phyloP scores from a whole-genome alignment of 345 rosid species.

The Chamaenerion angustifolium region DNA sequence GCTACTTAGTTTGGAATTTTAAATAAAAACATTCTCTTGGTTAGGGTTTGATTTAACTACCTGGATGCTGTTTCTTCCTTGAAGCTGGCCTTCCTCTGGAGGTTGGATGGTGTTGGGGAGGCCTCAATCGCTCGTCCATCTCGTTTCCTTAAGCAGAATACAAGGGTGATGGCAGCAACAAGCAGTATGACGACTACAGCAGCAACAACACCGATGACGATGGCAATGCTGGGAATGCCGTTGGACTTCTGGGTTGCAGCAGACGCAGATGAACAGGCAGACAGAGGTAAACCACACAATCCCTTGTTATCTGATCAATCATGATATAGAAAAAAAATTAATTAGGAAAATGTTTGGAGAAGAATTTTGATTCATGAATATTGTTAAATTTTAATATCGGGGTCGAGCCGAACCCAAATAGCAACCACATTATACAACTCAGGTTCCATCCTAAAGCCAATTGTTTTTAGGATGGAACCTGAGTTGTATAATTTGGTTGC shows the following conservation, averaged over 20 bases:
- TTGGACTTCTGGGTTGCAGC: neutral
- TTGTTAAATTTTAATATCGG: too few species aligned
- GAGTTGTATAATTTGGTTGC: too few species aligned
- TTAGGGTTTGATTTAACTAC: too few species aligned
- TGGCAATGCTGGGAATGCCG: neutral
- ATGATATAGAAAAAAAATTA: too few species aligned
- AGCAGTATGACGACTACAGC: constrained; percentile 13
- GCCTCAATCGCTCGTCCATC: constrained; percentile 21
- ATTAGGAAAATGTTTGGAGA: too few species aligned
- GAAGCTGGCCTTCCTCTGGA: constrained; percentile 25
- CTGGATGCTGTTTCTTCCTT: constrained; percentile 11
- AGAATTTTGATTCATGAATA: too few species aligned
- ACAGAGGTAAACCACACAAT: constrained; percentile 54
- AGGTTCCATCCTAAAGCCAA: too few species aligned
- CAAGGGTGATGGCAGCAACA: constrained; percentile 6
- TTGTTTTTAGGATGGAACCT: too few species aligned
- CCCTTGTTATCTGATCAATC: constrained; percentile 40
- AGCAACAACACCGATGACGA: constrained; percentile 13
- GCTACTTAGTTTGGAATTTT: too few species aligned
- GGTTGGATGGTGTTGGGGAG: constrained; percentile 25
- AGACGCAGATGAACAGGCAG: constrained; percentile 1
- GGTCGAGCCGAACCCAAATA: too few species aligned
- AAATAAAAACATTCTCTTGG: too few species aligned
- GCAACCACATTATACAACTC: too few species aligned
- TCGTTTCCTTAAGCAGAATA: constrained; percentile 10